Evolutionary conservation across 768 basidiomycete genomes (phyloP).

Genomic region (Leccinum subgranulosum): DNA sequence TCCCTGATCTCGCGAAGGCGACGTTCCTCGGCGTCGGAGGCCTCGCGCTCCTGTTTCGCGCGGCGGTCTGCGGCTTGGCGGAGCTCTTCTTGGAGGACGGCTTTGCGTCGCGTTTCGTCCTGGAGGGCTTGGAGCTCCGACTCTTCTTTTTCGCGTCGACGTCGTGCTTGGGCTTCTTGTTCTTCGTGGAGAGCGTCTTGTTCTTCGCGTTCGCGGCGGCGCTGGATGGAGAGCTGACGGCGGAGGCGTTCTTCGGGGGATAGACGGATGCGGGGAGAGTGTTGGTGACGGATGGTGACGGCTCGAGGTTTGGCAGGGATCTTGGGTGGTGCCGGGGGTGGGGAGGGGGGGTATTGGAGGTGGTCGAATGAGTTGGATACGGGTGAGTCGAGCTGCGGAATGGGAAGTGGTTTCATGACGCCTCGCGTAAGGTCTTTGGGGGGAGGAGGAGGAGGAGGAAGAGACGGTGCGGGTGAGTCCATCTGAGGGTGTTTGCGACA

Average conservation of each 20-base stretch:
- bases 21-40: conserved; percentile 46
- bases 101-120: conserved; percentile 39
- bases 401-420: conserved; percentile 23
- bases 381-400: conserved; percentile 11
- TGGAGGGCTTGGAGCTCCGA: conserved; percentile 33
- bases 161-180: conserved; percentile 36
- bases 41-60: conserved; percentile 36
- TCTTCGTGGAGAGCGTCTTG: conserved; percentile 44
- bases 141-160: conserved; percentile 17
- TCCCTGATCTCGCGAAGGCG: conserved; percentile 44
- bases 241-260: conserved; percentile 27
- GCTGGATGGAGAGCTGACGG: conserved; percentile 20
- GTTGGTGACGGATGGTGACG: not conserved
- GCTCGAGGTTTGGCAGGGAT: conserved; percentile 1
- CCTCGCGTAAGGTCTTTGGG: conserved; percentile 18
- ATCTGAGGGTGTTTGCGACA: conserved; percentile 20
- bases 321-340: conserved; percentile 3
- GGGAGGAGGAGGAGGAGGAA: conserved; percentile 18
- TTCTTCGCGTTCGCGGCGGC: conserved; percentile 37
- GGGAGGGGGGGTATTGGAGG: conserved; percentile 1
- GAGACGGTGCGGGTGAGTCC: conserved; percentile 3
- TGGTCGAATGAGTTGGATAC: not conserved
- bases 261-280: conserved; percentile 10
- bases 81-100: conserved; percentile 43
- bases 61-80: conserved; percentile 35